Evolutionary conservation across 2,329 filamentous ascomycete genomes (phyloP), one percentile per base, ranked within the genome.

Genomic region (Onygenales sp.): DNA sequence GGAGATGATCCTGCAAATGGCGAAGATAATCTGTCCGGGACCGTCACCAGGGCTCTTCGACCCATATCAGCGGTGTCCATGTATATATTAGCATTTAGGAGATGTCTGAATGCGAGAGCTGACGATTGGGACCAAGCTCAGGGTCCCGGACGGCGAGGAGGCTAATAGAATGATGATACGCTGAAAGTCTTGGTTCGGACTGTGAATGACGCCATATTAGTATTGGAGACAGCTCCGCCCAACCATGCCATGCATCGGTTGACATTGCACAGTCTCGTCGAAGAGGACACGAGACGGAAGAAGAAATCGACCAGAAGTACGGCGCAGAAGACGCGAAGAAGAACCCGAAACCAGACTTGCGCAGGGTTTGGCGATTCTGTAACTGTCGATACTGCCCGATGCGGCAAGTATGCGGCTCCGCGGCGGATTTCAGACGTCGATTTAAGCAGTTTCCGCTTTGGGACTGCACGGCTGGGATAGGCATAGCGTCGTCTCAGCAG

Each of bases 391-490:
- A 39, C 13, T 39, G 13, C 36, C 36, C 36, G 6, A 39, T 10
- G 9, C 9, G 36, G 36, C 36, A 14, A 47, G 14, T 8, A 39
- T 14, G 36, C 37, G 36, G 34, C 36, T 49, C 17, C 21, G 40
- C 36, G 31, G 3, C 11, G 21, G 21, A 14, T 8, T n/a, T 11
- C 10, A 8, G 47, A 49, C 34, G 47, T 49, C 31, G 36, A 49
- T 39, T 39, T 49, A 49, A 36, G 7, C 47, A 40, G 36, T 49
- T 49, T 49, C 47, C 47, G 31, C 11, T 49, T 49, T 21, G 21
- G 47, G 47, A 1, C 21, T 31, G 11, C 2, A 9, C 11, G 2
- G 6, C 47, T n/a, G 2, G 11, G 13, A 49, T 31, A 14, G 36
- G 47, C 21, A 39, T 40, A 49, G 47, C 47, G 34, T 13, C 2